Evolutionary conservation across 2,329 filamentous ascomycete species (phyloP), one percentile per base, ranked within the genome.

Genomic region (Diaporthe vexans): DNA sequence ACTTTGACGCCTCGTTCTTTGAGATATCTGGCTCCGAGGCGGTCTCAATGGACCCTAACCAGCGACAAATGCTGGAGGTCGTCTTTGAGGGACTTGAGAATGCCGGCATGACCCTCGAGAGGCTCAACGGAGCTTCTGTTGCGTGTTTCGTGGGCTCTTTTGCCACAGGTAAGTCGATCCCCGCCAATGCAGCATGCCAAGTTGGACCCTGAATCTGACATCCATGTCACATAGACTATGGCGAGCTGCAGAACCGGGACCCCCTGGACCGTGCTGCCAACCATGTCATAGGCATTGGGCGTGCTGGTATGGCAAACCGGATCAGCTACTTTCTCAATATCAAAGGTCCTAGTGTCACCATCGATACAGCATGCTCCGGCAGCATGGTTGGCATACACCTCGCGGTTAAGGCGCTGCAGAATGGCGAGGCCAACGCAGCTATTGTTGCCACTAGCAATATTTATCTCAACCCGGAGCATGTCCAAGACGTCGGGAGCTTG

Each of bases 1-100:
- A 79, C 1, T 83, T 86, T 54, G 83, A 86, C 67, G 80, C 81
- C 33, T 24, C 35, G 0, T 84, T 84, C 69, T 74, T 80, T 65
- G 73, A 77, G 9, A 37, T 81, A 0, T 15, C 26, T 0, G 35
- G 67, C 0, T n/a, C 37, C 7, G 79, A 81, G 0, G 75, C 76
- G 4, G 43, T 69, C 0, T 15, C 76, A 2, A 79, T 79, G 77
- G 79, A 80, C 15, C 79, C 73, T 0, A 48, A 74, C 21, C 78
- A 79, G 67, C 71, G 78, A 10, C 76, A 78, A n/a, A 29, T 78
- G 19, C 72, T 79, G 4, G 77, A 79, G 51, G 73, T 78, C 0
- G 73, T 74, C 10, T 79, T 74, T 29, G 78, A 79, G 29, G 73
- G 76, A 6, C 40, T 79, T 5, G 77, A 79, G 35, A 77, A 75